Conservation (phyloP, 805 yeast species). For the Kazachstania psychrophila region DNA sequence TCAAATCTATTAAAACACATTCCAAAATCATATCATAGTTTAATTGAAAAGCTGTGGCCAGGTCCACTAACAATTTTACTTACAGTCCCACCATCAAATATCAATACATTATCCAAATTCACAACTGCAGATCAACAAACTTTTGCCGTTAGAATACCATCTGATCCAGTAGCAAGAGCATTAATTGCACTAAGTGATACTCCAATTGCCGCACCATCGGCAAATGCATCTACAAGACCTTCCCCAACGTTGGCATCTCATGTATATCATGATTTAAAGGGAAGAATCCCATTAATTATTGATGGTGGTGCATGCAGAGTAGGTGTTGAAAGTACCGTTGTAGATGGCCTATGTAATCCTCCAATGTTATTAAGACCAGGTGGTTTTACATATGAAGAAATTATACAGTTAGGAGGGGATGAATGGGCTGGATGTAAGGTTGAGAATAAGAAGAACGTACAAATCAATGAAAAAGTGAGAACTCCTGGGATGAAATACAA, state of each 20-base stretch:
- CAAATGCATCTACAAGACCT: slow-evolving; percentile 92
- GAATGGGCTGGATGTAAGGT: slow-evolving; percentile 55
- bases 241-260: slow-evolving; percentile 86
- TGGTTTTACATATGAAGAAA: slow-evolving; percentile 76
- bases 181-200: slow-evolving; percentile 73
- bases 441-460: slow-evolving; percentile 53
- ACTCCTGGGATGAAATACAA: slow-evolving; percentile 98
- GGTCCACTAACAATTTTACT: slow-evolving; percentile 87
- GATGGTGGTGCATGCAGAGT: slow-evolving; percentile 88
- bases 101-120: slow-evolving; percentile 49
- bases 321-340: slow-evolving; percentile 90
- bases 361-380: slow-evolving; percentile 92
- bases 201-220: slow-evolving; percentile 96
- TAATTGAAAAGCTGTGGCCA: slow-evolving; percentile 79
- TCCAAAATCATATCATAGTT: slow-evolving; percentile 57
- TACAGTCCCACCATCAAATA: slow-evolving; percentile 40
- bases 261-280: slow-evolving; percentile 70
- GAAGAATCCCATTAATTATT: slow-evolving; percentile 69
- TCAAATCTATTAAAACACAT: slow-evolving; percentile 34
- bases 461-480: slow-evolving; percentile 59
- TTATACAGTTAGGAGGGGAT: slow-evolving; percentile 54
- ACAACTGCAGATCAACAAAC: slow-evolving; percentile 87
- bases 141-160: slow-evolving; percentile 85
- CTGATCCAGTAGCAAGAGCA: slow-evolving; percentile 83
- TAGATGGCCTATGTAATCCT: slow-evolving; percentile 78